These are phyloP conservation scores for Baudoinia panamericana DNA, from an alignment of 495 filamentous ascomycete species.

Conservation along the genomic window DNA sequence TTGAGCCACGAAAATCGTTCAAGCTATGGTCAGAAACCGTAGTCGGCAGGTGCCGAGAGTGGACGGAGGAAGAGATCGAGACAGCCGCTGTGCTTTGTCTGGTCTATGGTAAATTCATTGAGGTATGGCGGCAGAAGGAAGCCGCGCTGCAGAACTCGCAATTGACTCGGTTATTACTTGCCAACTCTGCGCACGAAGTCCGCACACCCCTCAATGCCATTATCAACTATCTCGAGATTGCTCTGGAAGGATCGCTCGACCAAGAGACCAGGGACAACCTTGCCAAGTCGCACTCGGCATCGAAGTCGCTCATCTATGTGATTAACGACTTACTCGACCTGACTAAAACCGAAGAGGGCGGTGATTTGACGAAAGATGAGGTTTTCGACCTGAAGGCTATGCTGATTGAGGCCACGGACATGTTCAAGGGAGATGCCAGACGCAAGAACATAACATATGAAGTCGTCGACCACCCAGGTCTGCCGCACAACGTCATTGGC, in stretches of 20 bases:
- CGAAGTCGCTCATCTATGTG: conserved; percentile 86
- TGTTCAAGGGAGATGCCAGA: conserved; percentile 59
- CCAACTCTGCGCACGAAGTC: conserved; percentile 91
- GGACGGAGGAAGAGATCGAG: conserved; percentile 67
- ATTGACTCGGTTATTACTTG: conserved; percentile 65
- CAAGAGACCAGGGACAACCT: conserved; percentile 78
- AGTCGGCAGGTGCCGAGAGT: conserved; percentile 60
- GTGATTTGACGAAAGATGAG: conserved; percentile 69
- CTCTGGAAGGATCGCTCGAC: conserved; percentile 72
- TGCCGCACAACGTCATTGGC: conserved; percentile 62
- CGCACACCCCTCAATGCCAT: conserved; percentile 90
- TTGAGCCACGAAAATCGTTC: conserved; percentile 69
- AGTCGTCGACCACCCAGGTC: conserved; percentile 49
- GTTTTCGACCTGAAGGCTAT: conserved; percentile 59
- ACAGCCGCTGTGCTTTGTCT: conserved; percentile 80
- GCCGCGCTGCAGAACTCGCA: conserved; percentile 70
- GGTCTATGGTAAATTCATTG: conserved; percentile 83
- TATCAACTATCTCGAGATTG: conserved; percentile 93
- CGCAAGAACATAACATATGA: conserved; percentile 63
- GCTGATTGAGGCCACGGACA: conserved; percentile 61
- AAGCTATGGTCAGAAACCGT: conserved; percentile 64
- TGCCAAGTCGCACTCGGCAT: conserved; percentile 81
- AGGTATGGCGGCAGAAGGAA: conserved; percentile 90
- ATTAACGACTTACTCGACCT: conserved; percentile 93
- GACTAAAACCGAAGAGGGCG: conserved; percentile 77